Conservation (phyloP, 202 grass and related monocot genomes). For the Digitaria exilis region DNA sequence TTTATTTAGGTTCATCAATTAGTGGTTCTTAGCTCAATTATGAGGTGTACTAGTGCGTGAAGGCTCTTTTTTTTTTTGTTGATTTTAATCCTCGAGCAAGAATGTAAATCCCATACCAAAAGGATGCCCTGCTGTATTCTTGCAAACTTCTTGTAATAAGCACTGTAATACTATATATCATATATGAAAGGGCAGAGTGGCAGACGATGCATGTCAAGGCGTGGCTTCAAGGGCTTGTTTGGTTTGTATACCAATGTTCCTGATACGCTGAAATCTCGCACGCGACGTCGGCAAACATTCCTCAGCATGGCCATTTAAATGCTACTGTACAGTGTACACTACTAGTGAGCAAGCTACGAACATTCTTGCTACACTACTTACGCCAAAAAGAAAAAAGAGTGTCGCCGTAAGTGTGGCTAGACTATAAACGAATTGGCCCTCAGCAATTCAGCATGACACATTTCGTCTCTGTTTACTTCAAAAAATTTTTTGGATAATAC, state of each 20-base stretch:
- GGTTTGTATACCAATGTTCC: not conserved
- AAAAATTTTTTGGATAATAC: too few species aligned
- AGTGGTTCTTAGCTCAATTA: not conserved
- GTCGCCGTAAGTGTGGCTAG: too few species aligned
- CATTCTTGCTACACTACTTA: too few species aligned
- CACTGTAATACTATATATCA: not conserved
- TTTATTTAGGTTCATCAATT: not conserved
- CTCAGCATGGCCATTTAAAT: not conserved
- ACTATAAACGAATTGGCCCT: too few species aligned
- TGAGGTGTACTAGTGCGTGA: not conserved
- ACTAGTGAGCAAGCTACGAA: too few species aligned
- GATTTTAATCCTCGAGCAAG: not conserved
- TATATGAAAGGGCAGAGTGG: not conserved
- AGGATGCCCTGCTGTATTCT: not conserved
- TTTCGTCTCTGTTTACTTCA: too few species aligned
- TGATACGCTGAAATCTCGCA: not conserved
- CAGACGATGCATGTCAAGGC: not conserved
- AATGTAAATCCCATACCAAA: not conserved
- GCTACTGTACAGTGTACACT: too few species aligned
- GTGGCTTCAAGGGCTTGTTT: not conserved
- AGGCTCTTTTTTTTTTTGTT: not conserved
- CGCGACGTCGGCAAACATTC: not conserved
- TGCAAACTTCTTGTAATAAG: not conserved
- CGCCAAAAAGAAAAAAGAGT: too few species aligned
- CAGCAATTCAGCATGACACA: too few species aligned